Evolutionary conservation across 768 basidiomycete genomes (phyloP).

Genomic region (Dendrothele bispora): DNA sequence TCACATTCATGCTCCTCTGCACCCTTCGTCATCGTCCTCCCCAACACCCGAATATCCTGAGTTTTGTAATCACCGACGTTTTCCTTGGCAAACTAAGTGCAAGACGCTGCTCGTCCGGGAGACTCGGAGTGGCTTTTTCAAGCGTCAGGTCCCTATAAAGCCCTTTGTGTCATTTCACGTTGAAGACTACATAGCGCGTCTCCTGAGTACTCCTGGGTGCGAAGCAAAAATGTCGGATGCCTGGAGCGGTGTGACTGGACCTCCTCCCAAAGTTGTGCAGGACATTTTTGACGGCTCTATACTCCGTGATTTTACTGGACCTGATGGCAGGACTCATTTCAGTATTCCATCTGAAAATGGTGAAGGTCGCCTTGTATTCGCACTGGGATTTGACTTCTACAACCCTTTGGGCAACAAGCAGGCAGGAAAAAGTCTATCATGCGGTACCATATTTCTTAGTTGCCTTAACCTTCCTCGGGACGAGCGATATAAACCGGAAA

Average conservation of each 20-base stretch:
- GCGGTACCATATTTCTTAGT: constrained; percentile 30
- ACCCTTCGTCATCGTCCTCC: too few species aligned
- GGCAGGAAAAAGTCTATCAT: constrained; percentile 24
- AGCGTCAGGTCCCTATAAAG: constrained; percentile 14
- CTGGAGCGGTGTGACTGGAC: constrained; percentile 10
- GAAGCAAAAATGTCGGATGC: constrained; percentile 24
- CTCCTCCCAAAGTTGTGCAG: constrained; percentile 2
- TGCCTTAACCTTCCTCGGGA: constrained; percentile 35
- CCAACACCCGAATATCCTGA: background rate
- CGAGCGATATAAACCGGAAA: constrained; percentile 27
- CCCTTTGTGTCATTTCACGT: constrained; percentile 21
- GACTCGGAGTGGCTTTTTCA: background rate
- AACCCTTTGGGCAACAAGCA: constrained; percentile 28
- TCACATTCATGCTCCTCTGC: background rate
- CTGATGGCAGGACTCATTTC: constrained; percentile 22
- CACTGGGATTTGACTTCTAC: constrained; percentile 34
- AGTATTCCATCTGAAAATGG: constrained; percentile 4
- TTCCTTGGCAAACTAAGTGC: background rate
- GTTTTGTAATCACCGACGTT: background rate
- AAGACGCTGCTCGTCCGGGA: background rate
- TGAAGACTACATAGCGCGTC: constrained; percentile 26
- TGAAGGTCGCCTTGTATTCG: constrained; percentile 30
- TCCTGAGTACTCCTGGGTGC: constrained; percentile 20
- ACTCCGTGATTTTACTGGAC: constrained; percentile 24
- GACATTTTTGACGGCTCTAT: constrained; percentile 26